Base-by-base conservation (phyloP, 306 rosid species). In the Sicyos baderoa region DNA sequence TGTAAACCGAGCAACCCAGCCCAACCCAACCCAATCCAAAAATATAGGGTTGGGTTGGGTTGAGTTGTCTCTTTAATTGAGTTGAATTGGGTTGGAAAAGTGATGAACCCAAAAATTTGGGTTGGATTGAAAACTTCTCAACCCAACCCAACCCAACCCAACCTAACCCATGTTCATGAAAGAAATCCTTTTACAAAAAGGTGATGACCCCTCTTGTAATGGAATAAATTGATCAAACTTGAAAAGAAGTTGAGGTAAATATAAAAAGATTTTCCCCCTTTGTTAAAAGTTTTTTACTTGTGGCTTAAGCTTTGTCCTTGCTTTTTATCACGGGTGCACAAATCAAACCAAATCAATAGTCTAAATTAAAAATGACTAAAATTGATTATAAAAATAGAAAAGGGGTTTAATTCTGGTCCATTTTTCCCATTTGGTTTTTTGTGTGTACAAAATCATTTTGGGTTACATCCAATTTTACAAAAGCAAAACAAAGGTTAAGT, bases 121-220 rank as follows among this genome's bases (percentile, higher is more conserved):
- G n/a, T n/a, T n/a, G n/a, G n/a, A n/a, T n/a, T n/a, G n/a, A n/a
- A n/a, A n/a, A n/a, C n/a, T n/a, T n/a, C n/a, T n/a, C n/a, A n/a
- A n/a, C n/a, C n/a, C n/a, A n/a, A n/a, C n/a, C n/a, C n/a, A n/a
- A n/a, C n/a, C n/a, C n/a, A n/a, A n/a, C n/a, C n/a, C n/a, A n/a
- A n/a, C n/a, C n/a, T n/a, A n/a, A n/a, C n/a, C n/a, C n/a, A n/a
- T n/a, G n/a, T n/a, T n/a, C n/a, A n/a, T n/a, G n/a, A n/a, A n/a
- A 56, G 37, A 37, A 56, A 56, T 56, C 62, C 62, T 56, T 56
- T 23, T 23, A 56, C 9, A 56, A 56, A 55, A 56, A 56, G 37
- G 17, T 23, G 10, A 25, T 12, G 42, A 57, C 10, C 35, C 8
- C n/a, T 55, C 7, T 55, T 22, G 32, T 29, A 21, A 23, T 23